Percentiles rank a stretch among this genome's conserved stretches.
phyloP scores from a whole-genome alignment of 495 filamentous ascomycete genomes.

The Arthonia radiata region DNA sequence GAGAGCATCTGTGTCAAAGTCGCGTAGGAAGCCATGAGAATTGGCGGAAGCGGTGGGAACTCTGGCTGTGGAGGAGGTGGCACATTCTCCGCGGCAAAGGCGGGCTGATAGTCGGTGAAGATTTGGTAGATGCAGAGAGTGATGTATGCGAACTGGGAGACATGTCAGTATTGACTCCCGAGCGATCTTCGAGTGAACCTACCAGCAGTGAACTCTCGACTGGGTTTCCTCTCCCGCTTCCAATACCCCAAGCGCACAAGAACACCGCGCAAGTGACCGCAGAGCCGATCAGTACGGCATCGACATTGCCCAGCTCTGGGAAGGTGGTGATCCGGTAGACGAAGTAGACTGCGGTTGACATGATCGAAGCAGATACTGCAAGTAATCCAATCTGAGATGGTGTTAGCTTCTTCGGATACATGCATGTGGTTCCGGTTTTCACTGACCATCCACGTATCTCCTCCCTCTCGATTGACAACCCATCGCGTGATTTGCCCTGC shows the following conservation, averaged over 20 bases:
- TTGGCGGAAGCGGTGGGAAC: slow-evolving; percentile 81
- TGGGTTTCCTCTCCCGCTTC: slow-evolving; percentile 78
- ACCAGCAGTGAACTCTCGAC: slow-evolving; percentile 76
- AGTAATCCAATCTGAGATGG: slow-evolving; percentile 56
- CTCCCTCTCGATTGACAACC: slow-evolving; percentile 73
- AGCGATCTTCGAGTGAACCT: slow-evolving; percentile 2
- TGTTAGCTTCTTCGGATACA: slow-evolving; percentile 6
- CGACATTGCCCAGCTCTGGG: slow-evolving; percentile 78
- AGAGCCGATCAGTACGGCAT: slow-evolving; percentile 77
- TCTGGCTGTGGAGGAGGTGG: slow-evolving; percentile 35
- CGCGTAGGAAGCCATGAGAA: slow-evolving; percentile 96
- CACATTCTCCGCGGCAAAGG: slow-evolving; percentile 22
- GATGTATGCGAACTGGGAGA: slow-evolving; percentile 58
- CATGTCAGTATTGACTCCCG: slow-evolving; percentile 1
- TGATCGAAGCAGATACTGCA: slow-evolving; percentile 65
- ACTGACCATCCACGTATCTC: slow-evolving; percentile 92
- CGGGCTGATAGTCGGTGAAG: slow-evolving; percentile 90
- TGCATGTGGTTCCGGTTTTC: slow-evolving; percentile 1
- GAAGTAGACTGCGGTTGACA: slow-evolving; percentile 87
- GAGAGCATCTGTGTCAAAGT: slow-evolving; percentile 69
- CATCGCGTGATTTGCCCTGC: slow-evolving; percentile 85
- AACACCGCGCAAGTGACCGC: slow-evolving; percentile 80
- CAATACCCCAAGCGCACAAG: slow-evolving; percentile 81
- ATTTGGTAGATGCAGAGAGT: slow-evolving; percentile 97
- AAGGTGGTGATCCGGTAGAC: slow-evolving; percentile 86